Conservation (phyloP, 805 yeast genomes). For the Candida maltosa region DNA sequence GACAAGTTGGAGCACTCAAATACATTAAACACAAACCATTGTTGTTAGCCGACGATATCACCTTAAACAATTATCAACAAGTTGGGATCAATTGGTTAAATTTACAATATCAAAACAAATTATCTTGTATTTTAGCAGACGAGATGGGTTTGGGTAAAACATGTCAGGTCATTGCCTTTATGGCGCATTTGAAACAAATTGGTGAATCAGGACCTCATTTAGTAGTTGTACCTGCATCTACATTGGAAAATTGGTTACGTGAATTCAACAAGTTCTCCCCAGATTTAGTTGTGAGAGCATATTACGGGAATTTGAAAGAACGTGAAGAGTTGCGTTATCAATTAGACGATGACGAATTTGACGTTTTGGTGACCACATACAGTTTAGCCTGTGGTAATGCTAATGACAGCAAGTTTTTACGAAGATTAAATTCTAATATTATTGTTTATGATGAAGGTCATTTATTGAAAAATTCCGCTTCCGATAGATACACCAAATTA, state of each 20-base stretch:
- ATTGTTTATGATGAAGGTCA: slow-evolving; percentile 98
- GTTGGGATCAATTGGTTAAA: slow-evolving; percentile 96
- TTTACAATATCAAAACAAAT: slow-evolving; percentile 67
- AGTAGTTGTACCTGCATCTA: slow-evolving; percentile 93
- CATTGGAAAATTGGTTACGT: slow-evolving; percentile 95
- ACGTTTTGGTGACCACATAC: slow-evolving; percentile 92
- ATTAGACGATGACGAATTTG: slow-evolving; percentile 58
- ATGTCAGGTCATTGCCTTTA: slow-evolving; percentile 89
- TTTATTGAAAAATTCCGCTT: slow-evolving; percentile 83
- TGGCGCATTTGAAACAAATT: slow-evolving; percentile 77
- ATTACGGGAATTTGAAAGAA: slow-evolving; percentile 84
- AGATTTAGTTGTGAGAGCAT: slow-evolving; percentile 75
- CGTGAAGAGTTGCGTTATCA: slow-evolving; percentile 80
- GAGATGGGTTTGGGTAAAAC: slow-evolving; percentile 99
- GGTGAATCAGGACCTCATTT: slow-evolving; percentile 76
- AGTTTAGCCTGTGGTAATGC: slow-evolving; percentile 86
- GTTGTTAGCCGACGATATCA: slow-evolving; percentile 58
- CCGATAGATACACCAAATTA: slow-evolving; percentile 83
- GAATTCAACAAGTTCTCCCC: slow-evolving; percentile 93
- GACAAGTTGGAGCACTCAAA: slow-evolving; percentile 17
- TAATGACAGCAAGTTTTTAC: slow-evolving; percentile 75
- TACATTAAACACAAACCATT: slow-evolving; percentile 73
- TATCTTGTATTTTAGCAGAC: slow-evolving; percentile 94
- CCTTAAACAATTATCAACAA: slow-evolving; percentile 85
- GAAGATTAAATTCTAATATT: slow-evolving; percentile 72